phyloP scores from a whole-genome alignment of 768 basidiomycete genomes.

The Pisolithus albus region DNA sequence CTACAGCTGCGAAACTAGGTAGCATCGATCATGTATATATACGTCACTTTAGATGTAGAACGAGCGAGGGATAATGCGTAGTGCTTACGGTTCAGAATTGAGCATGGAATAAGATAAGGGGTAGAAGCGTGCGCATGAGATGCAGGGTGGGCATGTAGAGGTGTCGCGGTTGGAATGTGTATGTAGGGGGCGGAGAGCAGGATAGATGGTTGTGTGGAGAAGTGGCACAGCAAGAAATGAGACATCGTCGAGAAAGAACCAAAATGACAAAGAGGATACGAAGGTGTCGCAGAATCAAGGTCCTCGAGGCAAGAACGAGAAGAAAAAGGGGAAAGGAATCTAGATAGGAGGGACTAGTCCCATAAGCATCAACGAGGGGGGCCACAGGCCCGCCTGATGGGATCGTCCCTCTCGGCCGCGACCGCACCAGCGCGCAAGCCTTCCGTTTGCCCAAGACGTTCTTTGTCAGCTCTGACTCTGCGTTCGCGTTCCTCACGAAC shows the following conservation, averaged over 20 bases:
- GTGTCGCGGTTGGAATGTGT: no score
- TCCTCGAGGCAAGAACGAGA: not conserved
- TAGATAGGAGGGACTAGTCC: not conserved
- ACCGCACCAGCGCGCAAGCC: slow-evolving; percentile 28
- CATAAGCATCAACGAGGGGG: slow-evolving; percentile 6
- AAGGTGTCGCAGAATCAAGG: not conserved
- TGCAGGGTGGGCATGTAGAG: no score
- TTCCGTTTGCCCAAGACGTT: slow-evolving; percentile 17
- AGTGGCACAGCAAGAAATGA: not conserved
- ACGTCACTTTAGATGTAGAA: no score
- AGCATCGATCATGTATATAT: no score
- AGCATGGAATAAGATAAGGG: no score
- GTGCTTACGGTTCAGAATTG: no score
- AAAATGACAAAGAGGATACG: not conserved
- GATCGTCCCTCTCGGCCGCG: slow-evolving; percentile 22
- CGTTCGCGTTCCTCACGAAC: slow-evolving; percentile 23
- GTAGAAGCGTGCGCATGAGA: no score
- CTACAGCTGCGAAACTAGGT: no score
- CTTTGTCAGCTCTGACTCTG: slow-evolving; percentile 17
- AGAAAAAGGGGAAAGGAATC: not conserved
- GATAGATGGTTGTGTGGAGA: no score
- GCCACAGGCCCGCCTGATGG: slow-evolving; percentile 25
- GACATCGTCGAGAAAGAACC: not conserved
- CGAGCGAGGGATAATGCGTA: no score
- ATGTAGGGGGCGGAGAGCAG: no score